Conservation (phyloP, 345 rosid genomes). For the Moringa oleifera region DNA sequence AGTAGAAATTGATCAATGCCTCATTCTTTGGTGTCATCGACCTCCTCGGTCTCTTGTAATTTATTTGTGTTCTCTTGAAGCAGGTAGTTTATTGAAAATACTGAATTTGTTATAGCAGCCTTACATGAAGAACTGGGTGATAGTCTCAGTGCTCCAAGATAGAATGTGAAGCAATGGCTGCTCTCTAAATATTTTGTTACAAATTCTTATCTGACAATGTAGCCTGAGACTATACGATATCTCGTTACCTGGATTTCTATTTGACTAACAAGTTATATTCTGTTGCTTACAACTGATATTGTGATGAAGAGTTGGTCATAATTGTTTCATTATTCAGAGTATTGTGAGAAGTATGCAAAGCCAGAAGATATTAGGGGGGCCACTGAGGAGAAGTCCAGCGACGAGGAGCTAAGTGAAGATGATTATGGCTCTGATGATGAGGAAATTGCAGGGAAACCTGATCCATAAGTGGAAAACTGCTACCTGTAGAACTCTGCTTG, state of each 20-base stretch:
- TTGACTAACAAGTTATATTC: too few species aligned
- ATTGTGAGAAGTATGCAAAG: slow-evolving; percentile 82
- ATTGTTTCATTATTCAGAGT: slow-evolving; percentile 37
- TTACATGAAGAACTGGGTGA: background rate
- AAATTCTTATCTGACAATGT: too few species aligned
- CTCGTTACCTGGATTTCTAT: background rate
- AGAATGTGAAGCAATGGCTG: background rate
- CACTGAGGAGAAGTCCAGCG: slow-evolving; percentile 67
- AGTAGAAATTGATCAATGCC: too few species aligned
- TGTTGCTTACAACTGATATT: too few species aligned
- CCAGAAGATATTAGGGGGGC: slow-evolving; percentile 55
- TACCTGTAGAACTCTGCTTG: slow-evolving; percentile 22
- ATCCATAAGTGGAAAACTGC: slow-evolving; percentile 38
- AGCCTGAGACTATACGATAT: too few species aligned
- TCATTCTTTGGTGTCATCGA: too few species aligned
- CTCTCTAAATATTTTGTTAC: too few species aligned
- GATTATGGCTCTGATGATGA: slow-evolving; percentile 70
- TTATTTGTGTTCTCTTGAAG: too few species aligned
- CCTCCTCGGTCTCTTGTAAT: too few species aligned
- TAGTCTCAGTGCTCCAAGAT: background rate
- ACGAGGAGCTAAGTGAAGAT: slow-evolving; percentile 82
- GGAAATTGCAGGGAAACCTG: slow-evolving; percentile 74
- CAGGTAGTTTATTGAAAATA: too few species aligned
- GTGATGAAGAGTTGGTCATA: too few species aligned
- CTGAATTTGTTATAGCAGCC: too few species aligned